A percentile compares a stretch with the other conserved stretches of the same genome.
phyloP scores from a whole-genome alignment of 78 protist genomes.

The Thecamonas trahens region DNA sequence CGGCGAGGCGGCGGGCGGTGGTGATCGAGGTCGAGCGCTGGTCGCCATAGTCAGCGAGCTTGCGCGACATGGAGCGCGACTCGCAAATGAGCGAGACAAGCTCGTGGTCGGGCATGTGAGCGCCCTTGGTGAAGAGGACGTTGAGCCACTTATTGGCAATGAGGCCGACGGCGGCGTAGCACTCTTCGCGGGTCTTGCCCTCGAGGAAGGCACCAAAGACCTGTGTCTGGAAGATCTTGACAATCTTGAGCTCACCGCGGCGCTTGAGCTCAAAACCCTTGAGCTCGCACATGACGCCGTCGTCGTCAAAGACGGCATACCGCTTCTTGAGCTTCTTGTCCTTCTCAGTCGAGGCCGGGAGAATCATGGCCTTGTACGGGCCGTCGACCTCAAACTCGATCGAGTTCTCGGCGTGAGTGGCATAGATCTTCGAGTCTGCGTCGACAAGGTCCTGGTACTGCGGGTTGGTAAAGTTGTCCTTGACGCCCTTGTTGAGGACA shows the following conservation, averaged over 20 bases:
- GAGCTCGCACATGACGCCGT: constrained; percentile 90
- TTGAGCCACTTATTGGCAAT: constrained; percentile 89
- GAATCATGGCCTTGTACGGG: constrained; percentile 95
- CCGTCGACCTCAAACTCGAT: constrained; percentile 99
- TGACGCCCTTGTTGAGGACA: constrained; percentile 84
- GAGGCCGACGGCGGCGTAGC: constrained; percentile 77
- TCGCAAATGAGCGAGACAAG: constrained; percentile 85
- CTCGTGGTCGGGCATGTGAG: constrained; percentile 58
- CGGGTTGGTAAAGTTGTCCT: constrained; percentile 74
- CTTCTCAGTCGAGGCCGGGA: constrained; percentile 95
- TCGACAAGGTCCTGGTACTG: constrained; percentile 83
- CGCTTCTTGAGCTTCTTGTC: constrained; percentile 80
- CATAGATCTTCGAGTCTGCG: not conserved
- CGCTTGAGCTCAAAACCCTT: constrained; percentile 99
- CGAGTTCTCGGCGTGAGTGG: constrained; percentile 62
- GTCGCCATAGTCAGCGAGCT: constrained; percentile 78
- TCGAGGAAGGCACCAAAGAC: constrained; percentile 68
- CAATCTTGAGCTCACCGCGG: constrained; percentile 94
- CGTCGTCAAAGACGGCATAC: constrained; percentile 94
- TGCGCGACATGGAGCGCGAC: constrained; percentile 68
- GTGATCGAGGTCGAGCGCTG: constrained; percentile 63
- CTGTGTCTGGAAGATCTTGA: constrained; percentile 92
- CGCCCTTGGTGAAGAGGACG: constrained; percentile 70
- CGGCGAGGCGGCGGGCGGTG: constrained; percentile 80
- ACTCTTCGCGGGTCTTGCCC: constrained; percentile 69